Percentiles rank a stretch among this genome's conserved stretches.
These are phyloP conservation scores for Peltaster fructicola DNA, from an alignment of 2,329 filamentous ascomycete species.

Conservation along the genomic window DNA sequence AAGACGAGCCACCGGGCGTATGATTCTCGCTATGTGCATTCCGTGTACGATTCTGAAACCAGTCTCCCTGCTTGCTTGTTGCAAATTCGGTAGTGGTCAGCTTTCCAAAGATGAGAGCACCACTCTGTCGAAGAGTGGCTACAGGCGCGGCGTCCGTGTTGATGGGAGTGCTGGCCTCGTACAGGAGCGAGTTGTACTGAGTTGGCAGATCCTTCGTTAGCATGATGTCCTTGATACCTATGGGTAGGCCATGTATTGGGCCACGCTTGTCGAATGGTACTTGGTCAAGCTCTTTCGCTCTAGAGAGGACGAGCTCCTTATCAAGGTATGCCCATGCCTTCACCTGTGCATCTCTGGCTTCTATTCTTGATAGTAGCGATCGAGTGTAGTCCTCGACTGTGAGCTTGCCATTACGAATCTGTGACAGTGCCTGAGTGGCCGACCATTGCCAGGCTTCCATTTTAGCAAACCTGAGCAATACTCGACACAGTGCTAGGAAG, in stretches of 20 bases:
- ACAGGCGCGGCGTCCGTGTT: constrained; percentile 36
- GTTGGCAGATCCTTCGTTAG: constrained; percentile 44
- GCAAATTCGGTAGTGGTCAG: constrained; percentile 50
- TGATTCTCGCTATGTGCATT: constrained; percentile 37
- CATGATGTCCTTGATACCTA: constrained; percentile 46
- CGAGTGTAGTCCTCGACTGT: constrained; percentile 33
- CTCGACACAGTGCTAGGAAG: too few relatives aligned
- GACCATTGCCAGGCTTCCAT: constrained; percentile 18
- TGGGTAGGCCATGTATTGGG: constrained; percentile 37
- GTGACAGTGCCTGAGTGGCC: constrained; percentile 24
- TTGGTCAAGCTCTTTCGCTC: constrained; percentile 33
- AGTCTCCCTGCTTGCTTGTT: constrained; percentile 32
- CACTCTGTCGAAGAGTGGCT: constrained; percentile 34
- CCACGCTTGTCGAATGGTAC: constrained; percentile 32
- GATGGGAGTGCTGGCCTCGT: constrained; percentile 23
- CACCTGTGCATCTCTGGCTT: constrained; percentile 26
- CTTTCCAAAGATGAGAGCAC: constrained; percentile 40
- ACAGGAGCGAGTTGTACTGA: constrained; percentile 37
- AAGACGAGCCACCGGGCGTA: constrained; percentile 51
- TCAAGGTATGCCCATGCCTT: constrained; percentile 35
- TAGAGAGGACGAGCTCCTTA: constrained; percentile 27
- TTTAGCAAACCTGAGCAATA: not conserved
- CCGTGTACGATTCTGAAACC: constrained; percentile 23
- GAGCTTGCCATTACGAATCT: constrained; percentile 24
- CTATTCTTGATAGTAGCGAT: constrained; percentile 30